Base-by-base conservation (phyloP, 805 yeast genomes). In the Schwanniomyces pseudopolymorphus region DNA sequence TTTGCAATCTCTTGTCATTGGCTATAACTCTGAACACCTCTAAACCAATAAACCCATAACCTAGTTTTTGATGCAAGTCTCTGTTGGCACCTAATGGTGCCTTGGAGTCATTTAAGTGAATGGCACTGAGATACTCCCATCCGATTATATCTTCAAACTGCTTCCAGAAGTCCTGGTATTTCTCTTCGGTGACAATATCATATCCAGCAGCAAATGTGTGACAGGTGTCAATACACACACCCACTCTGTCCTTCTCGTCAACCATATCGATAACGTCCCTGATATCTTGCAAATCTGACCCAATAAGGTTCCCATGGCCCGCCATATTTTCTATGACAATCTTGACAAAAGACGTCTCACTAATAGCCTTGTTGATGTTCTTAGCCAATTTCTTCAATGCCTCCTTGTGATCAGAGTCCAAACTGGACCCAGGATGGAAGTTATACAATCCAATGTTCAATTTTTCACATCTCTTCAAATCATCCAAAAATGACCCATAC, bases 281-380 rank as follows among this genome's bases (percentile, higher is more conserved):
- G 40, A 94, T 72, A 59, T 94, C 98, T 52, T 86, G 81, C 24
- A 92, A 67, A 36, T 79, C 74, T 3, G 92, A 84, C 0, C 98
- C 99, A 36, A 94, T 85, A 49, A 92, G 77, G 51, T 87, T 85
- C 2, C 96, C 97, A 56, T 89, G 95, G 8, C 99, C 99, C 1
- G 99, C 97, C 99, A 94, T 94, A 60, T 92, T 94, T 60, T 94
- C 99, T 48, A 94, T 75, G 10, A 94, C 95, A 38, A 94, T 83
- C 58, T 85, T 91, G 26, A 94, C 98, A 60, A 81, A 85, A 5
- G 69, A 57, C 0, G 99, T 94, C 46, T 81, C 82, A 21, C 67
- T 66, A 41, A 87, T 84, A 4, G 96, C 97, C 40, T 69, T 75
- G 63, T 94, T 92, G 52, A 94, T 84, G 54, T 86, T 85, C 20